These are phyloP conservation scores for Trametes cinnabarina DNA, from an alignment of 768 basidiomycete genomes.

Conservation along the genomic window DNA sequence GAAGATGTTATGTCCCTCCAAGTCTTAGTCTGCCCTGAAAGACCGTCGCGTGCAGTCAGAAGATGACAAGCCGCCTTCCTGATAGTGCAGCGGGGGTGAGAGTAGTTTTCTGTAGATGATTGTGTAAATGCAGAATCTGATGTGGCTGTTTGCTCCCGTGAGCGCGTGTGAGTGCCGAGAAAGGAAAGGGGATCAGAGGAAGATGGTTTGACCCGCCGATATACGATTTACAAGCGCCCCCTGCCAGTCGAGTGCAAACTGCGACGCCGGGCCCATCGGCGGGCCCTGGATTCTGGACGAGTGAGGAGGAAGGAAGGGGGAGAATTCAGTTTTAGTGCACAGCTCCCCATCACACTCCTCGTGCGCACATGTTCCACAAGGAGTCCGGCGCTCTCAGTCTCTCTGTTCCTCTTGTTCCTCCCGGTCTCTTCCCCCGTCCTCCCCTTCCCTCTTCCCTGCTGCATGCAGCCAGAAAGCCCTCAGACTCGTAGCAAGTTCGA, in stretches of 20 bases:
- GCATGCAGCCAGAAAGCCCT: constrained; percentile 1
- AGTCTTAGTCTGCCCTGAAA: too few relatives aligned
- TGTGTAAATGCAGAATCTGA: not conserved
- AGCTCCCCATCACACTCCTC: constrained; percentile 5
- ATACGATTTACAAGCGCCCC: not conserved
- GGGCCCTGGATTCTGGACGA: not conserved
- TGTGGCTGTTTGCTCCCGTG: not conserved
- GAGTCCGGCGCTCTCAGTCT: not conserved
- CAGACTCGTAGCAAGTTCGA: constrained; percentile 2
- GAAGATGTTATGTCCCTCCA: too few relatives aligned
- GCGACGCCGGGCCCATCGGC: not conserved
- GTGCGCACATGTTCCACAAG: constrained; percentile 1
- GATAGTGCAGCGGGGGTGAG: not conserved
- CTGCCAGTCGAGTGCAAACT: not conserved
- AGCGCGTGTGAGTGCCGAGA: not conserved
- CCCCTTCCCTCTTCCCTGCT: constrained; percentile 10
- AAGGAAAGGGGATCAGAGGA: constrained; percentile 1
- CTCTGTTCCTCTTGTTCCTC: not conserved
- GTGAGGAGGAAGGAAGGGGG: not conserved
- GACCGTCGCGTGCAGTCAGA: not conserved
- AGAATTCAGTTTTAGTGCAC: constrained; percentile 7
- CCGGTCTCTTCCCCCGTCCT: not conserved
- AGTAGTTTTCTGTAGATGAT: not conserved
- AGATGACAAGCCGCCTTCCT: not conserved
- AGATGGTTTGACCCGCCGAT: not conserved